Base-by-base conservation (phyloP, 108 stramenopile species). In the Cyclotella distinguenda region DNA sequence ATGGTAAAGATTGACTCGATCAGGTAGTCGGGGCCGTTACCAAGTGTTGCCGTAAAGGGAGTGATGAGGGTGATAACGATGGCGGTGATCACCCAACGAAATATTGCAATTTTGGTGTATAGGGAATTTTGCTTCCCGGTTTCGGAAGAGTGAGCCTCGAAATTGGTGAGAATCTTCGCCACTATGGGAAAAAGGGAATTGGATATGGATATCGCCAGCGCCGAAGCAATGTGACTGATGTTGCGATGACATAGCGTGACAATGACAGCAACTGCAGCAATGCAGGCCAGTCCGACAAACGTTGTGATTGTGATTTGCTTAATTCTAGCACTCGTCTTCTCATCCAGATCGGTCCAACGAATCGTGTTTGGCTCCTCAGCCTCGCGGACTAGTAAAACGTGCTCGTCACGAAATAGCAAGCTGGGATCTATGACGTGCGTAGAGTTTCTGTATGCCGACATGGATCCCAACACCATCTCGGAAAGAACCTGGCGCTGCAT, bases 261-360 rank as follows among this genome's bases (percentile, higher is more conserved):
- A 34, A 84, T 58, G 27, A 81, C 47, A 13, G 72, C 81, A 16
- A 86, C 81, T 12, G 60, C 73, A 42, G 67, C 66, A 21, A 88
- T 70, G 40, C 74, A 68, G 0, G 44, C 70, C 19, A 86, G 34
- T 16, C 84, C 83, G 11, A 76, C 63, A 53, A 82, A 57, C 19
- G 82, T 84, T 21, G 91, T 90, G 19, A 84, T 49, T n/a, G 60
- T 31, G 35, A 82, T 32, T 54, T 84, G 66, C 44, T 78, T 86
- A 31, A 82, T 46, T 44, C 64, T 47, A 30, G 74, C 69, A 16
- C 46, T 54, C 22, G 30, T 30, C 7, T 48, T 81, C 27, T 75
- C 88, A 68, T 90, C 86, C 30, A 91, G 54, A 65, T 93, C 86
- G 64, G 84, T 81, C 92, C 92, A 93, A 25, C 87, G 84, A 35